Evolutionary conservation across 2,329 filamentous ascomycete species (phyloP).

Genomic region (Hypocreales sp.): DNA sequence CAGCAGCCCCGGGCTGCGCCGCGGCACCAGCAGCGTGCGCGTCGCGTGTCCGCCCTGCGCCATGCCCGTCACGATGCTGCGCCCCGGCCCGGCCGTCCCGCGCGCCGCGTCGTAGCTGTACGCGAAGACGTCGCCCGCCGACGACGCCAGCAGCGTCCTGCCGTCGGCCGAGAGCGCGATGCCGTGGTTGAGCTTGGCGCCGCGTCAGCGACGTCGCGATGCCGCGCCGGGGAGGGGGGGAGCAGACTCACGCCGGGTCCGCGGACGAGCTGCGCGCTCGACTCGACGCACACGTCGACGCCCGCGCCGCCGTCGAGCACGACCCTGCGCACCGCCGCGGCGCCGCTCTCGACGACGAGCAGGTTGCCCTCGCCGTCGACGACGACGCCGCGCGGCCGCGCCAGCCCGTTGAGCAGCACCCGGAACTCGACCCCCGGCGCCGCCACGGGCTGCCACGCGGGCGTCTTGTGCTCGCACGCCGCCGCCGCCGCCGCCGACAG

Average conservation of each 20-base stretch:
- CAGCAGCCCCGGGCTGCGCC: conserved; percentile 32
- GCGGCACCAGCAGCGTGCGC: conserved; percentile 44
- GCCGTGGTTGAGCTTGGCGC: conserved; percentile 37
- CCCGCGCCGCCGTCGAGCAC: conserved; percentile 15
- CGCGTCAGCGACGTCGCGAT: too few species aligned
- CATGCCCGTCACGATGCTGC: conserved; percentile 42
- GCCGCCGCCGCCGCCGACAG: conserved; percentile 1
- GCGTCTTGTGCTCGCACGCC: conserved; percentile 2
- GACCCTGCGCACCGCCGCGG: conserved; percentile 16
- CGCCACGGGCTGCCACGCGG: conserved; percentile 5
- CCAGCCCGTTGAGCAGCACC: conserved; percentile 11
- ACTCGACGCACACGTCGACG: conserved; percentile 13
- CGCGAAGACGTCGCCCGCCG: conserved; percentile 32
- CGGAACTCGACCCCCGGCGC: conserved; percentile 12
- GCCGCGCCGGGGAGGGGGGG: too few species aligned
- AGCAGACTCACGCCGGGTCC: too few species aligned
- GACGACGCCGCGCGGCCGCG: conserved; percentile 15
- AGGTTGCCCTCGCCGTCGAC: conserved; percentile 20
- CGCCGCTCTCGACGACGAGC: conserved; percentile 16
- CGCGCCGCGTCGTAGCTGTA: conserved; percentile 42
- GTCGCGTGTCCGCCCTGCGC: conserved; percentile 41
- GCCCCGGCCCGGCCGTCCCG: conserved; percentile 25
- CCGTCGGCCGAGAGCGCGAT: conserved; percentile 29
- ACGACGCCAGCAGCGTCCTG: conserved; percentile 34
- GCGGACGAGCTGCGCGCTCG: conserved; percentile 11